These are phyloP conservation scores for Bifiguratus adelaidae DNA, from an alignment of 192 early-diverging fungal species.

Conservation along the genomic window DNA sequence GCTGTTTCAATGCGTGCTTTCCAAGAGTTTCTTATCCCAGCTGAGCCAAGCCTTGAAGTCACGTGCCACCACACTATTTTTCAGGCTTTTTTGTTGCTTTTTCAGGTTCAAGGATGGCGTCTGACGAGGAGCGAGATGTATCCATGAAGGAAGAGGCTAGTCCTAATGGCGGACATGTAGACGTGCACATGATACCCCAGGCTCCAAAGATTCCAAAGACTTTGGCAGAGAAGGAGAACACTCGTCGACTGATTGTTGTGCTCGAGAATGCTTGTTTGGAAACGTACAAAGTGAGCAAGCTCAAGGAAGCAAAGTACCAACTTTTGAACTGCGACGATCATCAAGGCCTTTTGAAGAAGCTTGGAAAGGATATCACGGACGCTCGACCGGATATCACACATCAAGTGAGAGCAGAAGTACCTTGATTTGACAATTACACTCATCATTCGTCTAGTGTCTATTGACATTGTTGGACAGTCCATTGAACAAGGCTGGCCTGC, in stretches of 20 bases:
- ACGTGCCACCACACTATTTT: no score
- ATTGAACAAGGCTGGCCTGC: slow-evolving; percentile 95
- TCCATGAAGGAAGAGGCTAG: no score
- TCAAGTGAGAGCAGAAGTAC: slow-evolving; percentile 42
- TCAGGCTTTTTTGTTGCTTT: no score
- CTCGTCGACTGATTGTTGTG: slow-evolving; percentile 87
- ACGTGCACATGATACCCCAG: slow-evolving; percentile 44
- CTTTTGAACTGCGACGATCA: slow-evolving; percentile 97
- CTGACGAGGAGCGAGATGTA: no score
- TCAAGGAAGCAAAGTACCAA: slow-evolving; percentile 70
- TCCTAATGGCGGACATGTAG: no score
- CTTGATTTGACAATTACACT: neutral
- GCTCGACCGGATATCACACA: slow-evolving; percentile 94
- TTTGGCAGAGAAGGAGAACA: slow-evolving; percentile 55
- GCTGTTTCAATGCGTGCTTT: no score
- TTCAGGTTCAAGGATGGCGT: no score
- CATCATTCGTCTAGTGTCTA: slow-evolving; percentile 53
- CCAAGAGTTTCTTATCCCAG: no score
- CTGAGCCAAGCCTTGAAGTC: no score
- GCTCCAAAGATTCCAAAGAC: slow-evolving; percentile 79
- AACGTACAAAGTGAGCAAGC: slow-evolving; percentile 81
- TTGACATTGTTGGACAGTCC: slow-evolving; percentile 94
- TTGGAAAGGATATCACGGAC: slow-evolving; percentile 64
- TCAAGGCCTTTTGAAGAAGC: slow-evolving; percentile 76
- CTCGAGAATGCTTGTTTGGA: slow-evolving; percentile 83